Conservation (phyloP, 371 early-diverging fungal genomes). For the Astathelohania contejeani region DNA sequence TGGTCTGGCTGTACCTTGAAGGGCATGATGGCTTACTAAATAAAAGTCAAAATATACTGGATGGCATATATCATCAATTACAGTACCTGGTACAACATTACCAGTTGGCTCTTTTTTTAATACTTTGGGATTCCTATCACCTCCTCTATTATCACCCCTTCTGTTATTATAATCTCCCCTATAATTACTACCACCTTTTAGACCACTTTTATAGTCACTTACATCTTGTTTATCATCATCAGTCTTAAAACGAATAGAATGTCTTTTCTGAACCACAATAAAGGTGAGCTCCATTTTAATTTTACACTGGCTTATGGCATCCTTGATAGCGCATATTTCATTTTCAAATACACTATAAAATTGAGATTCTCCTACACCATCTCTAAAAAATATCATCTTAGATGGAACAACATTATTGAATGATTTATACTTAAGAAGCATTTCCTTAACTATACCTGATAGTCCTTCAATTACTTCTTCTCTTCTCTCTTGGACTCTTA, state of each 20-base stretch:
- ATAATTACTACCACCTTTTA: neutral
- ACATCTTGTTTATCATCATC: constrained; percentile 39
- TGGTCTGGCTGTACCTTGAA: constrained; percentile 73
- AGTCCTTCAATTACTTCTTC: constrained; percentile 71
- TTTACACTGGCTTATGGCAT: constrained; percentile 56
- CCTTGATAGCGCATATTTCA: constrained; percentile 63
- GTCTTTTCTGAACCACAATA: constrained; percentile 79
- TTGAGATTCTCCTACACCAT: constrained; percentile 75
- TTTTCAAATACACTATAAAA: constrained; percentile 60
- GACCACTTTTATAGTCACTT: too few species aligned
- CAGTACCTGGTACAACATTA: constrained; percentile 70
- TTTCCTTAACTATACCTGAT: constrained; percentile 1
- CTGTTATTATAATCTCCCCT: neutral
- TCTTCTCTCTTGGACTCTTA: constrained; percentile 61
- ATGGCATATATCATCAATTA: constrained; percentile 69
- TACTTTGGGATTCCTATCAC: neutral
- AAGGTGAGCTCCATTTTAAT: constrained; percentile 68
- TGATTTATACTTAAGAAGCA: constrained; percentile 16
- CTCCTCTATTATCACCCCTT: neutral
- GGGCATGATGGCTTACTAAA: constrained; percentile 69
- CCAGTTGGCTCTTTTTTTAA: constrained; percentile 45
- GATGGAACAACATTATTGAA: constrained; percentile 54
- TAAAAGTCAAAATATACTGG: constrained; percentile 72
- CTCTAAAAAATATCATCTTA: constrained; percentile 75
- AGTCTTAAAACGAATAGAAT: constrained; percentile 77